Evolutionary conservation across 2,329 filamentous ascomycete genomes (phyloP), one percentile per base, ranked within the genome.

Genomic region (Blumeria graminis): DNA sequence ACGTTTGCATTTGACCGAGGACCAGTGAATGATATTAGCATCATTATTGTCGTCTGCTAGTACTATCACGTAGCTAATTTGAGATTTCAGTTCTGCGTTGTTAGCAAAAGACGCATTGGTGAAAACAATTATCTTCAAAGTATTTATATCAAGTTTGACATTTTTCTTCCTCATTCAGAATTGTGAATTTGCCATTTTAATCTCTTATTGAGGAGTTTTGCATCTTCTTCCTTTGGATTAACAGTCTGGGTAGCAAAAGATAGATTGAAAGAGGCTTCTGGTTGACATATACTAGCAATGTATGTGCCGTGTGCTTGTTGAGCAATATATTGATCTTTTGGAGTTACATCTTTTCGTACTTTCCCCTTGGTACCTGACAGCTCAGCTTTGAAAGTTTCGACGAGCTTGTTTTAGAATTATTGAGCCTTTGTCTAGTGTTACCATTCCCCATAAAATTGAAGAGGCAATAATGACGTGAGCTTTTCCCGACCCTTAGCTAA

Each of bases 1-100:
- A 18, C 54, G n/a, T 32, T 57, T 60, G 16, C 55, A 56, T 35
- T 51, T 56, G 13, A 51, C 22, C 6, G 33, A 56, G 8, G 55
- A 51, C 55, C 43, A 56, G 34, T 56, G 45, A 16, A 51, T 46
- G 18, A 56, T 56, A 28, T 56, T 56, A n/a, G 55, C 55, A n/a
- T 56, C 22, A 38, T 51, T 51, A n/a, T 32, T 14, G 10, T 13
- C 13, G 13, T 56, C 45, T 22, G 33, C 34, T n/a, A 56, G 22
- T 32, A 56, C 34, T 6, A 39, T 51, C 1, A 51, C 34, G 18
- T 10, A 52, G 7, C 55, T 43, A 51, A 56, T 56, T 56, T 41
- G 34, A 32, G 45, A 56, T 33, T 32, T 38, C 13, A 56, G 9
- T 5, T 56, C 55, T 6, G 32, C n/a, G 16, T 56, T 56, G 13